phyloP scores from a whole-genome alignment of 768 basidiomycete genomes.

The Lepiota subincarnata region DNA sequence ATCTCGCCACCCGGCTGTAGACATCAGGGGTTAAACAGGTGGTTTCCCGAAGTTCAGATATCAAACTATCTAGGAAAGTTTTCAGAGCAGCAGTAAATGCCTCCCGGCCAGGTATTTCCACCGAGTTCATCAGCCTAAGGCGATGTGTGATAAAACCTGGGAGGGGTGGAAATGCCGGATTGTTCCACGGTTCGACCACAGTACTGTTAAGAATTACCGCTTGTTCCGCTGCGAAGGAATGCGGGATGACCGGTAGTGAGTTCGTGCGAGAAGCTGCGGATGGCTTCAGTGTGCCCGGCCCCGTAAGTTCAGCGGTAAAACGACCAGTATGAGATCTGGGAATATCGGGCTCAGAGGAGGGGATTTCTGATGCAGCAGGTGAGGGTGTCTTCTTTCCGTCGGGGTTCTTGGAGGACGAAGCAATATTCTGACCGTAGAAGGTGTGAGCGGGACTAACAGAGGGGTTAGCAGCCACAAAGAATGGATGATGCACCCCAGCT shows the following conservation, averaged over 20 bases:
- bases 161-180: slow-evolving; percentile 56
- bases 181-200: slow-evolving; percentile 54
- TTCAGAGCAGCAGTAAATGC: slow-evolving; percentile 48
- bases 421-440: slow-evolving; percentile 47
- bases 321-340: slow-evolving; percentile 28
- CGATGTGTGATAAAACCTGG: slow-evolving; percentile 52
- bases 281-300: slow-evolving; percentile 17
- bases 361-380: slow-evolving; percentile 16
- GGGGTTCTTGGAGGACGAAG: slow-evolving; percentile 22
- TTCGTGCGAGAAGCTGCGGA: slow-evolving; percentile 20
- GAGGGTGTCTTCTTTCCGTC: background rate
- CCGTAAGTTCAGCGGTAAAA: slow-evolving; percentile 25
- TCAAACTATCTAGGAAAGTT: slow-evolving; percentile 46
- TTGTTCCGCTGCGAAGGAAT: slow-evolving; percentile 33
- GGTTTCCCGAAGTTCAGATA: slow-evolving; percentile 55
- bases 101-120: slow-evolving; percentile 56
- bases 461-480: slow-evolving; percentile 5
- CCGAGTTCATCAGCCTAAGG: slow-evolving; percentile 47
- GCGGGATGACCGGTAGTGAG: slow-evolving; percentile 42
- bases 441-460: slow-evolving; percentile 24
- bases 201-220: slow-evolving; percentile 35
- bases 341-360: slow-evolving; percentile 14
- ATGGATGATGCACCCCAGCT: slow-evolving; percentile 9
- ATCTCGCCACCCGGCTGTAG: slow-evolving; percentile 49
- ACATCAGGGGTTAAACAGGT: slow-evolving; percentile 51